Base-by-base conservation (phyloP, 2,329 filamentous ascomycete species). In the Onygenales sp. region DNA sequence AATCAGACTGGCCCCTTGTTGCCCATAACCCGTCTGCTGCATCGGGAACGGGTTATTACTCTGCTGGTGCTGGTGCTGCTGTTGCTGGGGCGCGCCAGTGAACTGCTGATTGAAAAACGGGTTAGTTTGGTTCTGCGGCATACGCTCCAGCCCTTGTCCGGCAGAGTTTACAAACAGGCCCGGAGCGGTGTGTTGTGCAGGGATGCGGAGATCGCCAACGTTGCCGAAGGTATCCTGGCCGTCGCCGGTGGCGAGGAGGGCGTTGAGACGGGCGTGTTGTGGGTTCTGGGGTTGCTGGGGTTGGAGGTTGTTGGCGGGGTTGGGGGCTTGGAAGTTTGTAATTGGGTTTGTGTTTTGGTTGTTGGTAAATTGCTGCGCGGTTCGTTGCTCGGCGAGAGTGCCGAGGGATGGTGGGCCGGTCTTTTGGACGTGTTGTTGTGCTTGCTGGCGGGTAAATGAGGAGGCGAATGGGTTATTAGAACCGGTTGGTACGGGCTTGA, bases 141-240 rank as follows among this genome's bases (percentile, higher is more conserved):
- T 71, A 54, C 81, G 80, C 61, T 83, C 82, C 54, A 88, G 73
- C n/a, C 88, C 88, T 39, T 86, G 78, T 49, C 93, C 93, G 6
- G 93, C 90, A 56, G 88, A 95, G 73, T 98, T 98, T 73, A 98
- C 86, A 68, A 97, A 98, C 0, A 88, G 94, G 31, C 92, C 93
- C 0, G 93, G 93, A 1, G 93, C 90, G 0, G 93, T 98, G 70
- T 98, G 93, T 67, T 98, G 93, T 2, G 93, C 85, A 1, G 93
- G 93, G 58, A 98, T 95, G 70, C 93, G 90, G 46, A 95, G 78
- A 59, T 97, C 88, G 60, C 93, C 93, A n/a, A 88, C 88, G 68
- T 98, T 98, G 59, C 93, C 93, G 67, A 94, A 98, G 0, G 93
- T 98, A 67, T 98, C 93, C 76, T 94, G 87, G 27, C 93, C 93